phyloP scores from a whole-genome alignment of 306 rosid species.

The Cicer pinnatifidum region DNA sequence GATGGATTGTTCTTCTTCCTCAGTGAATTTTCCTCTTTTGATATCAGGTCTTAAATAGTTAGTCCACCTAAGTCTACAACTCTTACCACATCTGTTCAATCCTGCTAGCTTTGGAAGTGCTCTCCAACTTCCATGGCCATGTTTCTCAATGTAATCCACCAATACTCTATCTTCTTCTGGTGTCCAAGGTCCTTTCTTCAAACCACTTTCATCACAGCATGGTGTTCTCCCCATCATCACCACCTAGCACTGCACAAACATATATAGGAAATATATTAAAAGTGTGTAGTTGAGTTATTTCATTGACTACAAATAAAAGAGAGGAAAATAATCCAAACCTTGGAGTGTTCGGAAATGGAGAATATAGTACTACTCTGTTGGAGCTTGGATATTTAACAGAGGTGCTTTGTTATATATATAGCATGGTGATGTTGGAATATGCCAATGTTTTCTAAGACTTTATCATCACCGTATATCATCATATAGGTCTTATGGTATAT shows the following conservation, averaged over 20 bases:
- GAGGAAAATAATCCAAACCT: slow-evolving; percentile 41
- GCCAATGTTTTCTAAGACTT: slow-evolving; percentile 22
- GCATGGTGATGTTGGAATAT: slow-evolving; percentile 29
- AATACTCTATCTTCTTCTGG: slow-evolving; percentile 54
- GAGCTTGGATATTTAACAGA: slow-evolving; percentile 19
- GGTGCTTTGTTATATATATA: slow-evolving; percentile 44
- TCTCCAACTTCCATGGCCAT: slow-evolving; percentile 88
- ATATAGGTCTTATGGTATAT: too few relatives aligned
- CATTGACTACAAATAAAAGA: slow-evolving; percentile 5
- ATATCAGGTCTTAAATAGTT: slow-evolving; percentile 81
- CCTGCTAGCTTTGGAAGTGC: slow-evolving; percentile 80
- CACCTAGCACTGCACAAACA: slow-evolving; percentile 35
- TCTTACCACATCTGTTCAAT: slow-evolving; percentile 81
- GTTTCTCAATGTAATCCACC: slow-evolving; percentile 51
- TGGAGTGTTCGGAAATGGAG: slow-evolving; percentile 33
- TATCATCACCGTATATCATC: neutral
- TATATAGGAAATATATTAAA: neutral
- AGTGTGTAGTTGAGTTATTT: neutral
- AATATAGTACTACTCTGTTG: neutral
- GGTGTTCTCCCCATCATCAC: slow-evolving; percentile 51
- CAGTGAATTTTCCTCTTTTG: slow-evolving; percentile 73
- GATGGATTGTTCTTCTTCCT: slow-evolving; percentile 67
- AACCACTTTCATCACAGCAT: slow-evolving; percentile 44
- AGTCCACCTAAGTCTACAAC: slow-evolving; percentile 80
- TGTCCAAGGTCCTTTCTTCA: slow-evolving; percentile 64